Base-by-base conservation (phyloP, 176 grass and related monocot genomes). In the Phyllostachys edulis region DNA sequence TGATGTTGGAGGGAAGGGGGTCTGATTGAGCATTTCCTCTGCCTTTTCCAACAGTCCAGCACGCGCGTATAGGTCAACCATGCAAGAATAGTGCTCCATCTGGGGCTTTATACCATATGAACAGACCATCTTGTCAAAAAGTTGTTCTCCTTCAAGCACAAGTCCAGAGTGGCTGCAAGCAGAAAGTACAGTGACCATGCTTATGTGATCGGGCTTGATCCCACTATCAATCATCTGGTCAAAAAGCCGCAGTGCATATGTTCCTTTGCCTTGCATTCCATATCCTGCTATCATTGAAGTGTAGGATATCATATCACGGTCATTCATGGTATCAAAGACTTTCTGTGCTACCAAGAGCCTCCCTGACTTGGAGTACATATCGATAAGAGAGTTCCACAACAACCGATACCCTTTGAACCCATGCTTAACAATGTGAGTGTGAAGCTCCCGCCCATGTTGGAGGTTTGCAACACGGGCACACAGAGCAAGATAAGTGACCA, bases 351-450 rank as follows among this genome's bases (percentile, higher is more conserved):
- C 65, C 0, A 21, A 84, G n/a, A 90, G 61, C 63, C 75, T 88
- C 65, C 82, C 92, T 11, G 88, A 90, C 12, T 94, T 94, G 13
- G 82, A 90, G 23, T 94, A 94, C 92, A 94, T 90, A 76, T 94
- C 92, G 73, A 89, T 80, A 47, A 89, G 87, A 38, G 87, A 90
- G 78, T 94, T 94, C 92, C 92, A 94, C 34, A 94, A 52, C 50
- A 89, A 90, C 4, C 45, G 55, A 32, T 87, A 90, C 1, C 82
- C 87, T 71, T 85, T 82, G 57, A 90, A 89, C 14, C 85, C 87
- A 14, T 90, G 73, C 78, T 92, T 94, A 62, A 88, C 70, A 72
- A 87, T 92, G 77, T 88, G 89, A 13, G 85, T 67, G 59, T 94
- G 92, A 67, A 92, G 82, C 74, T 94, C 92, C 37, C n/a, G 72